These are phyloP conservation scores for Dunaliella sp. DNA, from an alignment of 139 green algal species.

Conservation along the genomic window DNA sequence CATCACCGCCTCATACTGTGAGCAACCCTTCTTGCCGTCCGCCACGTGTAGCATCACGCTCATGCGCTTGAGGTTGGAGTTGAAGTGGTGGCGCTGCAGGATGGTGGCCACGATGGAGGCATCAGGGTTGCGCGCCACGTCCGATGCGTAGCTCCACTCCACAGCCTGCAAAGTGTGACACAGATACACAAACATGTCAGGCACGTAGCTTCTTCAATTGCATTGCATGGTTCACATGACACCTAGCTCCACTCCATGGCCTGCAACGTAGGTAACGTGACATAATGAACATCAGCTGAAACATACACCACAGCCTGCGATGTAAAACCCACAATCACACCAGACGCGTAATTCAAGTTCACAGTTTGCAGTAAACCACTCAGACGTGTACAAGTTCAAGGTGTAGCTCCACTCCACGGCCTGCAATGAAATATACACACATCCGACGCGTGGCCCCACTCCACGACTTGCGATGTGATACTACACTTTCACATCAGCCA, in stretches of 20 bases:
- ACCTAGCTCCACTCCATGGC: background rate
- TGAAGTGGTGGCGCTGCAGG: conserved; percentile 87
- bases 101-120: conserved; percentile 54
- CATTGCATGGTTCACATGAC: too few species aligned
- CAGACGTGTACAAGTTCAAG: conserved; percentile 16
- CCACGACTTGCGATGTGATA: background rate
- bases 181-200: too few species aligned
- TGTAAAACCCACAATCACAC: too few species aligned
- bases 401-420: conserved; percentile 54
- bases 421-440: too few species aligned
- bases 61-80: conserved; percentile 90
- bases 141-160: conserved; percentile 50
- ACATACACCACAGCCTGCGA: too few species aligned
- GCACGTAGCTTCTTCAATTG: too few species aligned
- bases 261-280: too few species aligned
- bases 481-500: too few species aligned
- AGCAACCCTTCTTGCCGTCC: conserved; percentile 5
- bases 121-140: conserved; percentile 29
- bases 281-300: too few species aligned
- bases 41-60: conserved; percentile 61
- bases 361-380: too few species aligned
- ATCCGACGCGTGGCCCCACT: background rate
- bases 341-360: too few species aligned
- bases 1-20: conserved; percentile 44
- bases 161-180: conserved; percentile 48